A percentile compares a stretch with the other conserved stretches of the same genome.
Evolutionary conservation across 345 rosid species (phyloP).

Genomic region (Moricandia moricandioides): DNA sequence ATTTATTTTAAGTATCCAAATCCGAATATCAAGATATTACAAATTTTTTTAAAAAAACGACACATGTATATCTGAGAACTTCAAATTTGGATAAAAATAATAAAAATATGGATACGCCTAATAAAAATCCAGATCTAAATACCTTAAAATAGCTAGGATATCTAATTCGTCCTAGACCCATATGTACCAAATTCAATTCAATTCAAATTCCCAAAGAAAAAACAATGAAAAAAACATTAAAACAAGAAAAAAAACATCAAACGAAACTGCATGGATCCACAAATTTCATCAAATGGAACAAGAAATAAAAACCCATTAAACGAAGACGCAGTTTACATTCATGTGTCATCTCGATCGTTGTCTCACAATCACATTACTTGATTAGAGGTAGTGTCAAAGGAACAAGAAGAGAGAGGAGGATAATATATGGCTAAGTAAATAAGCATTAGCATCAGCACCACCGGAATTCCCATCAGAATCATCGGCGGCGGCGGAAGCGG

Average conservation of each 20-base stretch:
- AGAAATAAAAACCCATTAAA: background rate
- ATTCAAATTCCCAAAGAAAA: background rate
- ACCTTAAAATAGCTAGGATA: too few species aligned
- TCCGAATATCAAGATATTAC: too few species aligned
- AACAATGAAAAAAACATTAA: background rate
- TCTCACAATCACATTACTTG: constrained; percentile 1
- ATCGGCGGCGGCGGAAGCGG: constrained; percentile 38
- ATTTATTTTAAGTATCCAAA: too few species aligned
- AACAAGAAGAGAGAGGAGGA: constrained; percentile 27
- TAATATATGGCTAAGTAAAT: constrained; percentile 27
- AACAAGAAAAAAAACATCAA: background rate
- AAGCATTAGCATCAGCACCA: constrained; percentile 34
- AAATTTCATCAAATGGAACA: constrained; percentile 6
- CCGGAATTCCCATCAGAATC: constrained; percentile 33
- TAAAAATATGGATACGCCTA: too few species aligned
- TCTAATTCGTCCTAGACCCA: too few species aligned
- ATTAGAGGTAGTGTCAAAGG: constrained; percentile 12
- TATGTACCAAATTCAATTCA: too few species aligned
- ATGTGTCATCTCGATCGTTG: background rate
- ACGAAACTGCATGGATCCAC: constrained; percentile 20
- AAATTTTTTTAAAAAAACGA: too few species aligned
- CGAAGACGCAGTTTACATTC: constrained; percentile 17
- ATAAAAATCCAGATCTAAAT: too few species aligned
- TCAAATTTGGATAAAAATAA: too few species aligned
- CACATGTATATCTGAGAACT: too few species aligned